Evolutionary conservation across 2,329 filamentous ascomycete species (phyloP), one percentile per base, ranked within the genome.

Genomic region (Phoma sp.): DNA sequence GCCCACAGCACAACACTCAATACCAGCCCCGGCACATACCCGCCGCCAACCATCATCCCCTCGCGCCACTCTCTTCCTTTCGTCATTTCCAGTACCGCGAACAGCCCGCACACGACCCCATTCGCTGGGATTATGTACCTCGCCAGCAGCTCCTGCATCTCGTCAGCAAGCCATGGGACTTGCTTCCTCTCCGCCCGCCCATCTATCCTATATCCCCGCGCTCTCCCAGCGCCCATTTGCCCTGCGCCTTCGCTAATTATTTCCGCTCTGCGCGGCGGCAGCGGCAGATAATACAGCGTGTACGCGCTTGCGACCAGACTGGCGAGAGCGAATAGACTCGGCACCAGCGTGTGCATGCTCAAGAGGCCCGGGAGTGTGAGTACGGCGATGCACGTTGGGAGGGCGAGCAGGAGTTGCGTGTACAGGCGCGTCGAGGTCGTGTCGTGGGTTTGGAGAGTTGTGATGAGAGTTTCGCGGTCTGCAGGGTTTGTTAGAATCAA

Each of bases 241-340:
- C 18, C 18, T 22, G 27, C n/a, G 11, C 45, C 51, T 7, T 41
- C 40, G 7, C 39, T 24, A 11, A 38, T n/a, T n/a, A 42, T 46
- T 7, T 37, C 47, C 13, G 37, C 36, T 14, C 47, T 44, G 24
- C 18, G 43, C 23, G 75, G 70, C 0, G 80, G 77, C 0, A 86
- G 79, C 0, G 83, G 83, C 7, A 88, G 79, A 33, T 72, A 76
- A 60, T 82, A 79, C 1, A 91, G 77, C 1, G 86, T 79, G 69
- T 84, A 90, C 0, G 83, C 81, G 3, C 86, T 89, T 2, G 82
- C 82, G 14, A 80, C 76, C 14, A 92, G 80, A 23, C 85, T 89
- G 0, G 84, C 81, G n/a, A 90, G 77, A 39, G 82, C 79, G 2
- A 90, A 79, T 4, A 89, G 59, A 30, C 82, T 76, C 38, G 83